These are phyloP conservation scores for Imleria badia DNA, from an alignment of 768 basidiomycete species.

Conservation along the genomic window DNA sequence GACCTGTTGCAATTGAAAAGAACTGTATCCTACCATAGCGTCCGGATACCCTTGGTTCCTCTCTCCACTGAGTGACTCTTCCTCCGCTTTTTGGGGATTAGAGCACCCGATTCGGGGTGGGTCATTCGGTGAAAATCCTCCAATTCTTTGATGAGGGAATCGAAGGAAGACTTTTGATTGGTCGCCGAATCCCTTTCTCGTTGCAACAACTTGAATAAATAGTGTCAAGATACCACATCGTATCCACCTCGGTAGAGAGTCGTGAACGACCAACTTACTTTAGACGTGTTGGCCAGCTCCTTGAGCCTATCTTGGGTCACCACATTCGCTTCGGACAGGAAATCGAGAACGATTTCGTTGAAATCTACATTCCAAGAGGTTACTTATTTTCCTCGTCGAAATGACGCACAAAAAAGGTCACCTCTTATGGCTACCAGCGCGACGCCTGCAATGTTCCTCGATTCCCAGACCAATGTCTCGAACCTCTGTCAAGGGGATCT, in stretches of 20 bases:
- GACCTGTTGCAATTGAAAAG: too few relatives aligned
- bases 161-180: conserved; percentile 12
- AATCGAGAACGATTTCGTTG: conserved; percentile 21
- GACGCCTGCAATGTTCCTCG: conserved; percentile 14
- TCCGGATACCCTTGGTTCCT: neutral
- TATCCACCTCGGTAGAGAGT: neutral
- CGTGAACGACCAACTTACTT: neutral
- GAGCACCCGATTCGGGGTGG: neutral
- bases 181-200: conserved; percentile 6
- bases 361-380: conserved; percentile 11
- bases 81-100: neutral
- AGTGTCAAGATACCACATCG: neutral
- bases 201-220: conserved; percentile 8
- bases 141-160: conserved; percentile 8
- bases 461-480: conserved; percentile 17
- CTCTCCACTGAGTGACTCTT: neutral
- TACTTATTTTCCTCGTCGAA: neutral
- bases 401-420: neutral
- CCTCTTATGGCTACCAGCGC: conserved; percentile 19
- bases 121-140: conserved; percentile 2
- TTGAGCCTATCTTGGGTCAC: conserved; percentile 12
- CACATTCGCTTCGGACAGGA: conserved; percentile 11
- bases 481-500: conserved; percentile 8
- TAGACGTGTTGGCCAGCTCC: conserved; percentile 10
- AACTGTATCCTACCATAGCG: conserved; percentile 1